Percentiles rank a stretch among this genome's conserved stretches.
These are phyloP conservation scores for Phytophthora capsici DNA, from an alignment of 352 stramenopile genomes.

Conservation along the genomic window DNA sequence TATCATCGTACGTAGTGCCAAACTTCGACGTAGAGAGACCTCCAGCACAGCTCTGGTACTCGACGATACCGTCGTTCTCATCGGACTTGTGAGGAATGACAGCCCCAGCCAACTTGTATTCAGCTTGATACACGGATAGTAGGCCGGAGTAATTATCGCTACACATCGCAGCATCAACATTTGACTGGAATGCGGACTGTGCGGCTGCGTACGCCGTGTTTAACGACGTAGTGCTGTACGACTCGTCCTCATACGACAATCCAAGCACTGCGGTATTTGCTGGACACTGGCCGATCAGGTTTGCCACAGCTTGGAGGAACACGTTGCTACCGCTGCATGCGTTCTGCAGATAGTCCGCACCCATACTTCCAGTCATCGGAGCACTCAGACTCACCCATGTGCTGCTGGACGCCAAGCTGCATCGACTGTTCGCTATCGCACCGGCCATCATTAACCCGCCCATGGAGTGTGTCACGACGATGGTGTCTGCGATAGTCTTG, in stretches of 20 bases:
- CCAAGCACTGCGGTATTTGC: conserved; percentile 22
- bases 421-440: conserved; percentile 43
- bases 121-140: conserved; percentile 26
- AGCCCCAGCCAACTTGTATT: conserved; percentile 26
- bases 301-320: conserved; percentile 34
- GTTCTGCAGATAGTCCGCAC: conserved; percentile 42
- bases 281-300: conserved; percentile 42
- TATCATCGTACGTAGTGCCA: conserved; percentile 30
- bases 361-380: conserved; percentile 48
- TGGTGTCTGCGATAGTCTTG: conserved; percentile 36
- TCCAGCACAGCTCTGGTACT: conserved; percentile 52
- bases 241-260: conserved; percentile 39
- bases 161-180: conserved; percentile 47
- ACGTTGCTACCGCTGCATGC: conserved; percentile 33
- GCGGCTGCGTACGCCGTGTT: conserved; percentile 35
- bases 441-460: conserved; percentile 42
- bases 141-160: conserved; percentile 45
- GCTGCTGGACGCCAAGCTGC: conserved; percentile 38
- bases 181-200: conserved; percentile 29
- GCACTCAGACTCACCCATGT: conserved; percentile 45
- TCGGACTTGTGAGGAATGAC: conserved; percentile 44
- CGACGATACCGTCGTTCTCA: conserved; percentile 45
- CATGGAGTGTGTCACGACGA: conserved; percentile 51
- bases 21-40: conserved; percentile 41
- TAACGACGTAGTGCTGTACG: conserved; percentile 21